A percentile compares a stretch with the other conserved stretches of the same genome.
Evolutionary conservation across 257 asterid species (phyloP).

Genomic region (Osmanthus fragrans): DNA sequence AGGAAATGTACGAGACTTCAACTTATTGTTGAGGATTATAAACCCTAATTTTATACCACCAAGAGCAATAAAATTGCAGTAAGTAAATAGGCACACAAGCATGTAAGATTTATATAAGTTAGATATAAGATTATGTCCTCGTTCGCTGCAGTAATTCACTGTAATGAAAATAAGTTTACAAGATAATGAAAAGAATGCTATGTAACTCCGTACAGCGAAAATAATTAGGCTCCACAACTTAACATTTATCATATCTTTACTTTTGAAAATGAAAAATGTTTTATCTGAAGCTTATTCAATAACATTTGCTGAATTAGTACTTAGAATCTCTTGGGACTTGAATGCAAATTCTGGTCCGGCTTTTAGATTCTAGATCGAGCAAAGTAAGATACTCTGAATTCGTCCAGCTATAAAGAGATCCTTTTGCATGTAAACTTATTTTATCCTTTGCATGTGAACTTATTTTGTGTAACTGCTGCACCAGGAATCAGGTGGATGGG

Average conservation of each 20-base stretch:
- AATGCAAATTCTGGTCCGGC: neutral
- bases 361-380: neutral
- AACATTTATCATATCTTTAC: neutral
- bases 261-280: neutral
- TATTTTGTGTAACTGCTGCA: conserved; percentile 10
- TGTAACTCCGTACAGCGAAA: no score
- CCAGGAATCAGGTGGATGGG: conserved; percentile 53
- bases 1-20: neutral
- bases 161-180: no score
- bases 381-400: neutral
- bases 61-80: no score
- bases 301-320: conserved; percentile 1
- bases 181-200: no score
- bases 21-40: neutral
- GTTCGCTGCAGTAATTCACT: no score
- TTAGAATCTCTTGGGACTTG: conserved; percentile 8
- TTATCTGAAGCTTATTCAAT: conserved; percentile 10
- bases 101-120: no score
- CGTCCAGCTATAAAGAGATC: conserved; percentile 5
- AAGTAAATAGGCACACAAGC: no score
- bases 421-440: neutral
- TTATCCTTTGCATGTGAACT: neutral
- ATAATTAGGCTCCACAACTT: no score
- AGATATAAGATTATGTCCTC: no score
- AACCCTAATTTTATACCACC: no score